Evolutionary conservation across 352 stramenopile species (phyloP).

Genomic region (Pythium coloratum): DNA sequence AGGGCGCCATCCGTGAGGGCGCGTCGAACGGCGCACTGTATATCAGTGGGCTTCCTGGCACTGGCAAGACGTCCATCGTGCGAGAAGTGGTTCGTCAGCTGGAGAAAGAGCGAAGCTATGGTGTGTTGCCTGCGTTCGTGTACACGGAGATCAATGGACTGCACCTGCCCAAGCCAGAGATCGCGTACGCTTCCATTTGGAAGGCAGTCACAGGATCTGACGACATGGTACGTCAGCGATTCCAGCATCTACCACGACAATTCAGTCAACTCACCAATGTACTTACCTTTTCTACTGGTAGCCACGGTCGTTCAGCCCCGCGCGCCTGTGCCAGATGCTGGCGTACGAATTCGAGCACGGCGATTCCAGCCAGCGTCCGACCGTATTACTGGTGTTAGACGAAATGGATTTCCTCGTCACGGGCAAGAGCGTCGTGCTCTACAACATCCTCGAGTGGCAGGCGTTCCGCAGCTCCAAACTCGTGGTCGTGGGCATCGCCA

Average conservation of each 20-base stretch:
- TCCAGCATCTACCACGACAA: background rate
- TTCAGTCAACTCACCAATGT: background rate
- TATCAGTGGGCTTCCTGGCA: slow-evolving; percentile 67
- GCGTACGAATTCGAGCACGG: slow-evolving; percentile 48
- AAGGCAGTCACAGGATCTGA: slow-evolving; percentile 40
- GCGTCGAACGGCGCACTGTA: slow-evolving; percentile 60
- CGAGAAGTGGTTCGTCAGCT: slow-evolving; percentile 63
- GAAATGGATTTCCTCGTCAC: slow-evolving; percentile 82
- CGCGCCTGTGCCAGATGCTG: slow-evolving; percentile 45
- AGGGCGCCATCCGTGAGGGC: slow-evolving; percentile 50
- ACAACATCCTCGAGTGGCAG: slow-evolving; percentile 82
- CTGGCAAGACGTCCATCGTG: slow-evolving; percentile 72
- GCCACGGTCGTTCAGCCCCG: slow-evolving; percentile 31
- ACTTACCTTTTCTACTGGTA: background rate
- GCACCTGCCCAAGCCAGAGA: slow-evolving; percentile 63
- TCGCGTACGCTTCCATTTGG: slow-evolving; percentile 67
- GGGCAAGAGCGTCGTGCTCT: slow-evolving; percentile 73
- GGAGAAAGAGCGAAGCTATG: slow-evolving; percentile 35
- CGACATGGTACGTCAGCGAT: slow-evolving; percentile 14
- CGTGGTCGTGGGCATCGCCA: slow-evolving; percentile 71
- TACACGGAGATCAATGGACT: slow-evolving; percentile 75
- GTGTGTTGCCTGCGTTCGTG: slow-evolving; percentile 43
- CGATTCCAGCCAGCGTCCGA: slow-evolving; percentile 37
- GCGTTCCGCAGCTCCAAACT: slow-evolving; percentile 56
- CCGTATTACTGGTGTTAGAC: slow-evolving; percentile 63